Evolutionary conservation across 495 filamentous ascomycete species (phyloP).

Genomic region (Lophiotrema nucula): DNA sequence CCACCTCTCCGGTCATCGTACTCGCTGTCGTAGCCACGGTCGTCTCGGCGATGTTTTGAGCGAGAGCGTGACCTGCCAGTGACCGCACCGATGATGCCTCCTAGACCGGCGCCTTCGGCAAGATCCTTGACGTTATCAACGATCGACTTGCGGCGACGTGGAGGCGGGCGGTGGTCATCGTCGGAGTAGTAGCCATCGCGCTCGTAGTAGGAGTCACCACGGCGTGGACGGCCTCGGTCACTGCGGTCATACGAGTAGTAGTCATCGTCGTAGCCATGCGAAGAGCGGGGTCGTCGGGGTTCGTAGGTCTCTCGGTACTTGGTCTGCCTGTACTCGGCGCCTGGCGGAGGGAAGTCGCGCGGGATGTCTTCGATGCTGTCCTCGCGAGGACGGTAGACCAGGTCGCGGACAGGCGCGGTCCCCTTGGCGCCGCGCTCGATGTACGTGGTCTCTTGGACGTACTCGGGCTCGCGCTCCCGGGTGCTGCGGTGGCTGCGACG

Average conservation of each 20-base stretch:
- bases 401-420: conserved; percentile 38
- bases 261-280: conserved; percentile 35
- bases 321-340: conserved; percentile 33
- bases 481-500: conserved; percentile 30
- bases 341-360: conserved; percentile 46
- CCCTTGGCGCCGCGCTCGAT: conserved; percentile 44
- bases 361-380: conserved; percentile 48
- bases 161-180: conserved; percentile 32
- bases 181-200: conserved; percentile 41
- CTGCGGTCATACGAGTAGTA: conserved; percentile 36
- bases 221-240: conserved; percentile 25
- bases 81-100: conserved; percentile 41
- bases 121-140: conserved; percentile 37
- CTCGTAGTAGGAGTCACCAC: conserved; percentile 27
- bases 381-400: conserved; percentile 44
- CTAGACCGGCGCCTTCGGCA: conserved; percentile 42
- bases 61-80: conserved; percentile 48
- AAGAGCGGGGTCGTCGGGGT: conserved; percentile 38
- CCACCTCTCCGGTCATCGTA: conserved; percentile 8
- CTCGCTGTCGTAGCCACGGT: conserved; percentile 37
- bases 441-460: conserved; percentile 43
- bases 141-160: conserved; percentile 44
- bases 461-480: conserved; percentile 44
- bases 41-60: conserved; percentile 33
- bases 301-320: conserved; percentile 38